Conservation (phyloP, 2,329 filamentous ascomycete genomes). For the Cladosporium colombiae region DNA sequence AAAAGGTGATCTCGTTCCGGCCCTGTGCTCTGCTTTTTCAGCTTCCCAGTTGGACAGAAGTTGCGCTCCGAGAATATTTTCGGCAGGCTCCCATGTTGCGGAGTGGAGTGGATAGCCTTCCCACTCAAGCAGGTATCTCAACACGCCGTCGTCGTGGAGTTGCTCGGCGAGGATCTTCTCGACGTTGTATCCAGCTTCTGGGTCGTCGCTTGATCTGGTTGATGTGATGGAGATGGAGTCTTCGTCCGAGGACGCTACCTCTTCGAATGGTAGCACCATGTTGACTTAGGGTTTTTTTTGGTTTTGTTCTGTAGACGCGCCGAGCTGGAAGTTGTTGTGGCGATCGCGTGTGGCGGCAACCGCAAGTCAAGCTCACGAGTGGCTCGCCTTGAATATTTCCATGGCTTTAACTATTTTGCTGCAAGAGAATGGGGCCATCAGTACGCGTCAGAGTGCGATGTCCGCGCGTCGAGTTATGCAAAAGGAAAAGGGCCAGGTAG, state of each 20-base stretch:
- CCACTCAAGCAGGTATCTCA: conserved; percentile 37
- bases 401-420: background rate
- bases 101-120: conserved; percentile 31
- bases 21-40: conserved; percentile 20
- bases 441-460: background rate
- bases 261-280: conserved; percentile 18
- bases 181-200: conserved; percentile 31
- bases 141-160: conserved; percentile 15
- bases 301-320: background rate
- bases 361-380: background rate
- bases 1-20: conserved; percentile 24
- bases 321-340: background rate
- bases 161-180: conserved; percentile 35
- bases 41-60: conserved; percentile 29
- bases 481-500: background rate
- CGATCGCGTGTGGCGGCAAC: background rate
- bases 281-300: background rate
- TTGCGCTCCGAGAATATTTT: conserved; percentile 23
- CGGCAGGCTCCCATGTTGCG: conserved; percentile 35
- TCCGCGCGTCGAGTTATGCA: background rate
- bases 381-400: background rate
- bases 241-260: conserved; percentile 26
- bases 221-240: conserved; percentile 34
- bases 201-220: conserved; percentile 28
- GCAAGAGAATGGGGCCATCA: background rate